Conservation (phyloP, 345 rosid species). For the Corchorus olitorius region DNA sequence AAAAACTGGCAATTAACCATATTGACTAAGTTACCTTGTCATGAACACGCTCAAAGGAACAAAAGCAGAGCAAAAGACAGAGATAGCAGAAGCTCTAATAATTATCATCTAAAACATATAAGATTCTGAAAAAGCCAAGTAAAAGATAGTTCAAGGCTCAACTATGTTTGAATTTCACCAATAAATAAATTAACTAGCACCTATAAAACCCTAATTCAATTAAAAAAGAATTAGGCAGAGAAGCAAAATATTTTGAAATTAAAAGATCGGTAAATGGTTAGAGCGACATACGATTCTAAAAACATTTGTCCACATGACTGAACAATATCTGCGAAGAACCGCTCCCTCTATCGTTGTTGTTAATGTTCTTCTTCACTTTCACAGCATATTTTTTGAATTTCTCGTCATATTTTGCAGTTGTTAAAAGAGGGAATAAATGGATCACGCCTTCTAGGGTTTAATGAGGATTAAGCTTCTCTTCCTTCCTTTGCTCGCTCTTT, state of each 20-base stretch:
- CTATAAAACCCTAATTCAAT: constrained; percentile 3
- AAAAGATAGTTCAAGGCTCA: not conserved
- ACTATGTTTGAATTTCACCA: not conserved
- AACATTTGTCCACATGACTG: constrained; percentile 89
- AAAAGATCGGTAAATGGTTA: not conserved
- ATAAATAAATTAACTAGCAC: not conserved
- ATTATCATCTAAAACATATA: not conserved
- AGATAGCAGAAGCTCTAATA: not conserved
- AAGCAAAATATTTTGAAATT: not conserved
- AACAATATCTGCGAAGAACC: constrained; percentile 17
- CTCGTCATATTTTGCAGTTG: too few species aligned
- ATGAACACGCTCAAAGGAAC: not conserved
- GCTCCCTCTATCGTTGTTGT: not conserved
- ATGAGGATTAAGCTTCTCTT: too few species aligned
- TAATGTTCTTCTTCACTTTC: not conserved
- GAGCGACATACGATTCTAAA: constrained; percentile 67
- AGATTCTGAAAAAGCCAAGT: not conserved
- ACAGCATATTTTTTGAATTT: too few species aligned
- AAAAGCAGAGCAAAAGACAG: not conserved
- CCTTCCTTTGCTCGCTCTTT: too few species aligned
- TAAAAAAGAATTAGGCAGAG: not conserved
- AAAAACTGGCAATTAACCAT: not conserved
- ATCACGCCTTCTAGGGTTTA: too few species aligned
- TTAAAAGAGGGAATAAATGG: too few species aligned
- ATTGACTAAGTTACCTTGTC: not conserved